A percentile compares a stretch with the other conserved stretches of the same genome.
phyloP scores from a whole-genome alignment of 306 rosid species.

The Quercus gilva region DNA sequence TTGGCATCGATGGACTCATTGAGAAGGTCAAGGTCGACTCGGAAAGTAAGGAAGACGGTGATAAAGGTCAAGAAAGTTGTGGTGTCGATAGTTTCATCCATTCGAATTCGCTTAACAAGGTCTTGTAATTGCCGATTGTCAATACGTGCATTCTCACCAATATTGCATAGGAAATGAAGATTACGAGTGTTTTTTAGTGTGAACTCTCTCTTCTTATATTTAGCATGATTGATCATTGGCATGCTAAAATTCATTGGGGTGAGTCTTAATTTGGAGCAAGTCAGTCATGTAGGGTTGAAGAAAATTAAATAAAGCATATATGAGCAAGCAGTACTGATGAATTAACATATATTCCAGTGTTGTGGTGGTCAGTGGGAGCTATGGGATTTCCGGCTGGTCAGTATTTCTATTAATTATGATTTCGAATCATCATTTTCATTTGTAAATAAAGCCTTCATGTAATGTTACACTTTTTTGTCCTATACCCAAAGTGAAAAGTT shows the following conservation, averaged over 20 bases:
- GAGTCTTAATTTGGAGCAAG: too few species aligned
- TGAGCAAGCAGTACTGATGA: too few species aligned
- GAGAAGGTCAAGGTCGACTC: conserved; percentile 7
- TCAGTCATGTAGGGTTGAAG: too few species aligned
- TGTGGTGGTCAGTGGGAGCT: conserved; percentile 5
- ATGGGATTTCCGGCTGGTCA: not conserved
- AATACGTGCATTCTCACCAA: conserved; percentile 29
- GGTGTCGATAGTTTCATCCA: conserved; percentile 31
- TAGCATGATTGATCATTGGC: conserved; percentile 1
- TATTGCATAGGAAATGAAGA: conserved; percentile 9
- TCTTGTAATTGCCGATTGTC: conserved; percentile 41
- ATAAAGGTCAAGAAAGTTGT: conserved; percentile 49
- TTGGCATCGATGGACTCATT: conserved; percentile 31
- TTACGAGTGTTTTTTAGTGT: too few species aligned
- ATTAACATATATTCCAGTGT: not conserved
- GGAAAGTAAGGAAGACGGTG: conserved; percentile 38
- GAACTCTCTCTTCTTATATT: too few species aligned
- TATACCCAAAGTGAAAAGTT: too few species aligned
- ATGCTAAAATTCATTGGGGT: not conserved
- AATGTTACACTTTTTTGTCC: too few species aligned
- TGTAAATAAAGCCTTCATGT: conserved; percentile 14
- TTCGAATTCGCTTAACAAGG: conserved; percentile 32
- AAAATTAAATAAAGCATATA: too few species aligned
- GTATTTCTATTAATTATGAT: not conserved
- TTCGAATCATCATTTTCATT: not conserved